Evolutionary conservation across 768 basidiomycete genomes (phyloP), one percentile per base, ranked within the genome.

Genomic region (Termitomyces sp.): DNA sequence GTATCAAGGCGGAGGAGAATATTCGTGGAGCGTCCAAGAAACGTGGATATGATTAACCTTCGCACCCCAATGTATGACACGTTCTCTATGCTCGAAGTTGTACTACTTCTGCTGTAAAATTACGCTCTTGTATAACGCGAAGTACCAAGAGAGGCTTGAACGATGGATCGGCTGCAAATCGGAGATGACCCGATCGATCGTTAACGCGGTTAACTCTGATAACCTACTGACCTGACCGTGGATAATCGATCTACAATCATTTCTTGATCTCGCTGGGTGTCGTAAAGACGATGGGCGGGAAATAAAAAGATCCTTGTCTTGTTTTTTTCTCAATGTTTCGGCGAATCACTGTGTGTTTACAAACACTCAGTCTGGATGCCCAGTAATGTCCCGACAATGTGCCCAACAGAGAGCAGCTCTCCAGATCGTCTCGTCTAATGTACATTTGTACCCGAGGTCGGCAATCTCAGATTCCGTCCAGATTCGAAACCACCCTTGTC

Each of bases 1-100:
- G 88, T 3, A 61, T 85, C 49, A 73, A 74, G 12, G 64, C 73
- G 41, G 71, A 72, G n/a, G 49, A 64, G 37, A 64, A 60, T 50
- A 64, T 63, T 37, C 71, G 66, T 27, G 69, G 65, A 23, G 52
- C 65, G 32, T 59, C 70, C 17, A 76, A 76, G 58, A 68, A 79
- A 50, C 73, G 78, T 32, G 82, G 84, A 12, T 87, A 84, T 59
- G 85, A 87, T 65, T 86, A 64, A 78, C 57, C 37, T 30, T 37
- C 3, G 35, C 16, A 37, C 35, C n/a, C 39, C 16, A n/a, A 17
- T 35, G 10, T 9, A 53, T 39, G 23, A 25, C 27, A 10, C n/a
- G 9, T 37, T 49, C n/a, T 8, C 32, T 23, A 11, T 43, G 8
- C 7, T 11, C 45, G 28, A 32, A 21, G 11, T 21, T 12, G 5